Conservation (phyloP, 2,329 filamentous ascomycete genomes). For the Orbilia blumenaviensis region DNA sequence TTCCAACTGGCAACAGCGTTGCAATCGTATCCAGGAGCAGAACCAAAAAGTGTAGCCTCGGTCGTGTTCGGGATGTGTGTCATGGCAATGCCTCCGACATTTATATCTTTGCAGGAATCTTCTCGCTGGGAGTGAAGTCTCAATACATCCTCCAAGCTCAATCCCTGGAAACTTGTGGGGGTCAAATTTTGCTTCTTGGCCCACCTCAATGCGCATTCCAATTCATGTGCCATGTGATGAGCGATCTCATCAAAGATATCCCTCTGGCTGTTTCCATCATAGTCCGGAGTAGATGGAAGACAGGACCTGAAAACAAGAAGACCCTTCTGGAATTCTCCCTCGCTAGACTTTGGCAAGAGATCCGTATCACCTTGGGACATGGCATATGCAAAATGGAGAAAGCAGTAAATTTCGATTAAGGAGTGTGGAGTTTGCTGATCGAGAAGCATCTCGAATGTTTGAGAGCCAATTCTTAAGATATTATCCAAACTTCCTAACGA, state of each 20-base stretch:
- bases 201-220: slow-evolving; percentile 51
- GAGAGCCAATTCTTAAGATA: slow-evolving; percentile 43
- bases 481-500: slow-evolving; percentile 43
- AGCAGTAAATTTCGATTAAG: slow-evolving; percentile 52
- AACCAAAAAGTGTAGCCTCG: slow-evolving; percentile 29
- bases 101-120: slow-evolving; percentile 4
- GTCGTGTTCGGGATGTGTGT: slow-evolving; percentile 12
- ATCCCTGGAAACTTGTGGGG: slow-evolving; percentile 46
- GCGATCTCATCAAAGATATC: slow-evolving; percentile 52
- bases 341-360: slow-evolving; percentile 26
- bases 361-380: slow-evolving; percentile 52
- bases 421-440: slow-evolving; percentile 47
- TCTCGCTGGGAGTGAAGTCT: slow-evolving; percentile 46
- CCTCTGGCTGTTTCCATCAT: slow-evolving; percentile 46
- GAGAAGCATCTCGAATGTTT: slow-evolving; percentile 45
- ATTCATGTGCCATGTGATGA: slow-evolving; percentile 47
- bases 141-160: slow-evolving; percentile 41
- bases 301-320: slow-evolving; percentile 47
- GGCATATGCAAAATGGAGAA: slow-evolving; percentile 52
- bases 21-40: slow-evolving; percentile 2
- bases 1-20: slow-evolving; percentile 1
- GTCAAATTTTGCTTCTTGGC: slow-evolving; percentile 51
- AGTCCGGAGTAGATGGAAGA: slow-evolving; percentile 36
- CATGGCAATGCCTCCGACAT: not conserved
- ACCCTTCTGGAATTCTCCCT: slow-evolving; percentile 38